Conservation (phyloP, 129 eudicot species). For the sunflower (Helianthus annuus) region DNA sequence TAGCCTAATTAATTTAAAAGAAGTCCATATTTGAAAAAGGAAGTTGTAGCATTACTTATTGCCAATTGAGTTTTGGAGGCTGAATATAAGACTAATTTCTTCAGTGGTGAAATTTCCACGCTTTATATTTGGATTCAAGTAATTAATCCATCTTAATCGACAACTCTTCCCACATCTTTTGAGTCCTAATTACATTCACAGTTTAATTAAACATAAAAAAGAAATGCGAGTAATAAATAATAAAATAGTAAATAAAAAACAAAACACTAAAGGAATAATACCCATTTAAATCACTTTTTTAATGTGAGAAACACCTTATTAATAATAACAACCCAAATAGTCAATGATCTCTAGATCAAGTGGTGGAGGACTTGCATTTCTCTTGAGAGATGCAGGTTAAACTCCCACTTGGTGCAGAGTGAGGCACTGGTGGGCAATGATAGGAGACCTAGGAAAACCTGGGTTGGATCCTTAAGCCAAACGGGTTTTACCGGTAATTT, state of each 20-base stretch:
- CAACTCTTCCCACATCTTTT: conserved; percentile 30
- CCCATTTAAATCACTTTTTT: background rate
- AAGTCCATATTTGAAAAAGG: no score
- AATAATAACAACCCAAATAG: no score
- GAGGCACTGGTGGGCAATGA: no score
- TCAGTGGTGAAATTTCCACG: conserved; percentile 17
- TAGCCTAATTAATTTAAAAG: no score
- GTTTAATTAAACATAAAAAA: no score
- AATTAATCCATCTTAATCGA: conserved; percentile 26
- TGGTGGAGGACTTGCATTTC: no score
- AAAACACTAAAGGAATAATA: background rate
- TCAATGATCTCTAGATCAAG: no score
- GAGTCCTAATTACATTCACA: background rate
- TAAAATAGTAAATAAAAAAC: background rate
- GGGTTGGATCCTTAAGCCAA: no score
- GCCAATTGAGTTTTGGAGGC: background rate
- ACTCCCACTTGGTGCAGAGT: no score
- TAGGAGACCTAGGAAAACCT: no score
- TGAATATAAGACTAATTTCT: conserved; percentile 11
- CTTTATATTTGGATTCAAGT: conserved; percentile 18
- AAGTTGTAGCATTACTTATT: conserved; percentile 21
- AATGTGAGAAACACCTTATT: background rate
- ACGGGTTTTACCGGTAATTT: no score
- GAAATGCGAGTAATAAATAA: background rate
- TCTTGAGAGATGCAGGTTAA: no score